Base-by-base conservation (phyloP, 2,329 filamentous ascomycete genomes). In the Neonectria neomacrospora region DNA sequence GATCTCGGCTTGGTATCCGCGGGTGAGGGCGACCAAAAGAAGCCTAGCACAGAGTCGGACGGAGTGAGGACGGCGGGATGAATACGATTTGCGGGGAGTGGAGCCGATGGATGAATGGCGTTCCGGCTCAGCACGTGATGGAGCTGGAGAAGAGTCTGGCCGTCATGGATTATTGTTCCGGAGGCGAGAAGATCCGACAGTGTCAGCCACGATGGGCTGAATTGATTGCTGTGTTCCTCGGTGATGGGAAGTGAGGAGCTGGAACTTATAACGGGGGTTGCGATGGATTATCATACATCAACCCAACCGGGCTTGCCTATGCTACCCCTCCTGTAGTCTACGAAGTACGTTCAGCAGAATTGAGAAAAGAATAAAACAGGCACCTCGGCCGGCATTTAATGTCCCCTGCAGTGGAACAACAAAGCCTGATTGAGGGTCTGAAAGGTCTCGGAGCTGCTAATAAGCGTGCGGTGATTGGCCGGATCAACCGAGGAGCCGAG, bases 401-500 rank as follows among this genome's bases (percentile, higher is more conserved):
- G 51, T 63, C 55, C 61, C 61, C 10, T 56, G 22, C 34, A 54
- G 37, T n/a, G 34, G 37, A 20, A 42, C 28, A 41, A 23, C 23
- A 44, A n/a, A 30, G 53, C 41, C 18, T 22, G 34, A 9, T 9
- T 32, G 37, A 48, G 14, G 26, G 37, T 37, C 12, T 23, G 18
- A 16, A 51, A 54, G 52, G 58, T 58, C 53, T 64, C 61, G 59
- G 64, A 45, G 61, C 70, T 73, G 63, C 69, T 73, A 71, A 73
- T 73, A 73, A 71, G 71, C 58, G 39, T 44, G 3, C 57, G 54
- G 64, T 78, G 75, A 79, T 79, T 78, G 76, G 76, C 50, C 59
- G 61, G 67, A 62, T 75, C 65, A 74, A 72, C 76, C 76, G 76
- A 78, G 75, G 71, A 76, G 71, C 75, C 75, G 76, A 76, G 67